These are phyloP conservation scores for Fusarium subglutinans DNA, from an alignment of 2,329 filamentous ascomycete genomes.

Conservation along the genomic window DNA sequence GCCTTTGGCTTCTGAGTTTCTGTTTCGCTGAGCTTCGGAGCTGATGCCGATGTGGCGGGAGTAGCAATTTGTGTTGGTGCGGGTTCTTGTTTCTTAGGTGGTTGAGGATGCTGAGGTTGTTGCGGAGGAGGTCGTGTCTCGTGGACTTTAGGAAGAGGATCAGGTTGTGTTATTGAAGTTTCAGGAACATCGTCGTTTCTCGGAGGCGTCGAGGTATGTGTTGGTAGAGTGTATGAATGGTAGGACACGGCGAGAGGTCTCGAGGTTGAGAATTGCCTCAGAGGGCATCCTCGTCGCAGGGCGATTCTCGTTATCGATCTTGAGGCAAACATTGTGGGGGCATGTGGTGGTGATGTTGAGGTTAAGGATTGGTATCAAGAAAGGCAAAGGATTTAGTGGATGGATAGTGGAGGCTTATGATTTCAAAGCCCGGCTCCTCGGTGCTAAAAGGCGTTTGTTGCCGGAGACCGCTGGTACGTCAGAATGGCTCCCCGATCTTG, in stretches of 20 bases:
- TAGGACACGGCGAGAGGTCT: constrained; percentile 51
- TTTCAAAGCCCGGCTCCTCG: constrained; percentile 43
- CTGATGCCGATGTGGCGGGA: constrained; percentile 39
- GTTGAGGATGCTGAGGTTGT: constrained; percentile 33
- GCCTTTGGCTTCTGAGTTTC: constrained; percentile 75
- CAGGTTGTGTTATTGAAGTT: constrained; percentile 58
- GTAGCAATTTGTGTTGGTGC: constrained; percentile 26
- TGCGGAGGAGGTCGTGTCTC: constrained; percentile 59
- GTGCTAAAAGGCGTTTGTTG: constrained; percentile 45
- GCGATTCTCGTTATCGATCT: constrained; percentile 53
- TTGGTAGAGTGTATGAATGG: constrained; percentile 62
- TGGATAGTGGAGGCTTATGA: constrained; percentile 23
- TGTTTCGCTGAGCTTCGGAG: constrained; percentile 59
- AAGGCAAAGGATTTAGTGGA: constrained; percentile 4
- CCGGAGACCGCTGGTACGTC: constrained; percentile 42
- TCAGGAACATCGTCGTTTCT: constrained; percentile 57
- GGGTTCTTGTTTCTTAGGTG: constrained; percentile 22
- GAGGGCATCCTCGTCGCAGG: constrained; percentile 51
- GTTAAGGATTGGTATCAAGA: background rate
- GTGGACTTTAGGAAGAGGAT: constrained; percentile 59
- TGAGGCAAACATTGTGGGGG: constrained; percentile 55
- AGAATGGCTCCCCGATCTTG: constrained; percentile 43
- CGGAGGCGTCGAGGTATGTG: constrained; percentile 52
- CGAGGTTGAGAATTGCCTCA: constrained; percentile 55
- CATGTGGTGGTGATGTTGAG: constrained; percentile 37